These are phyloP conservation scores for Serendipita sp. DNA, from an alignment of 768 basidiomycete species.

Conservation along the genomic window DNA sequence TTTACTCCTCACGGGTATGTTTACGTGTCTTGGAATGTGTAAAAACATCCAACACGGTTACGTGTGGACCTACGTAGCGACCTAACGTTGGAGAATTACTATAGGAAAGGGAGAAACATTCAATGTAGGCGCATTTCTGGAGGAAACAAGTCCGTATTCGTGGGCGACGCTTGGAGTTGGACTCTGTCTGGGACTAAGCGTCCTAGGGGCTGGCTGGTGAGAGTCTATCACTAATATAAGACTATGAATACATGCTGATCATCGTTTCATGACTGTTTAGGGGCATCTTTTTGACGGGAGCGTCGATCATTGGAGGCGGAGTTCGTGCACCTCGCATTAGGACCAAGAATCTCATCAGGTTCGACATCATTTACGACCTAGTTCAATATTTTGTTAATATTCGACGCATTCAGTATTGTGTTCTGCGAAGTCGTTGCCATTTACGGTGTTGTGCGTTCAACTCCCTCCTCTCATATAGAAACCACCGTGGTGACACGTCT, in stretches of 20 bases:
- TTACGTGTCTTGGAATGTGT: too few species aligned
- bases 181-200: conserved; percentile 83
- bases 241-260: neutral
- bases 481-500: neutral
- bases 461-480: neutral
- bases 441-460: conserved; percentile 68
- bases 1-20: conserved; percentile 73
- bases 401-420: conserved; percentile 52
- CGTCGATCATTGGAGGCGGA: conserved; percentile 94
- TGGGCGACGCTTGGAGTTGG: conserved; percentile 88
- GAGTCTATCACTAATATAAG: conserved; percentile 15
- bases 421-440: conserved; percentile 99
- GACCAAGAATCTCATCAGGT: conserved; percentile 98
- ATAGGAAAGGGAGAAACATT: conserved; percentile 78
- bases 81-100: neutral
- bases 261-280: conserved; percentile 26
- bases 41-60: neutral
- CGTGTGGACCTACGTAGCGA: neutral
- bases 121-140: conserved; percentile 86
- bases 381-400: neutral
- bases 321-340: conserved; percentile 84
- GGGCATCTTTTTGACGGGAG: conserved; percentile 94
- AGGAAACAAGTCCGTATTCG: conserved; percentile 83
- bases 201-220: conserved; percentile 89
- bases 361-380: conserved; percentile 10